Conservation (phyloP, 192 early-diverging fungal species). For the Backusella morwellensis region DNA sequence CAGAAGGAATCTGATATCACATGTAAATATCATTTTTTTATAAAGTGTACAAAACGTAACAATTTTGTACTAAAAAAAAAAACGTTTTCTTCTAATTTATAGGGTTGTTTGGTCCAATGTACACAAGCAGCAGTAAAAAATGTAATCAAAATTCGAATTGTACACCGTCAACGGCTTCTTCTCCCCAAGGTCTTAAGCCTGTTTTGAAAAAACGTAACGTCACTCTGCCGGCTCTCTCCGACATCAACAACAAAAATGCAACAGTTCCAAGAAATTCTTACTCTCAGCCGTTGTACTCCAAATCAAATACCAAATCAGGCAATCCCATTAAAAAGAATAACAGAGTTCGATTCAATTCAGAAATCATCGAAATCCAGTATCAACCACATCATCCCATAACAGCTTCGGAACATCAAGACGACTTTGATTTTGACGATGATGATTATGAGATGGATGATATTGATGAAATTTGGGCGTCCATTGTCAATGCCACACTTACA, state of each 20-base stretch:
- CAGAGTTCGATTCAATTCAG: conserved; percentile 25
- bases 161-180: background rate
- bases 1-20: conserved; percentile 44
- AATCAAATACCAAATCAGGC: background rate
- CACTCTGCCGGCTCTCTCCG: conserved; percentile 12
- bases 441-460: conserved; percentile 11
- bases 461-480: background rate
- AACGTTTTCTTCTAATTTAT: background rate
- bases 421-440: background rate
- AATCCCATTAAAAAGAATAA: background rate
- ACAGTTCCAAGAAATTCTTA: background rate
- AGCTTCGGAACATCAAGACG: background rate
- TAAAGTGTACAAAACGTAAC: background rate
- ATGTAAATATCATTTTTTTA: conserved; percentile 20
- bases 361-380: conserved; percentile 21
- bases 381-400: conserved; percentile 20
- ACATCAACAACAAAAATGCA: conserved; percentile 4
- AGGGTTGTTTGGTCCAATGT: conserved; percentile 30
- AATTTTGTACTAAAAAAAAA: background rate
- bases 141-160: background rate
- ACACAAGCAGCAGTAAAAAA: conserved; percentile 1
- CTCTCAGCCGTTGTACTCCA: background rate
- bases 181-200: conserved; percentile 17
- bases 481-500: background rate
- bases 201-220: conserved; percentile 20